Percentiles rank a stretch among this genome's conserved stretches.
These are phyloP conservation scores for Penicillium sumatraense DNA, from an alignment of 2,329 filamentous ascomycete species.

Conservation along the genomic window DNA sequence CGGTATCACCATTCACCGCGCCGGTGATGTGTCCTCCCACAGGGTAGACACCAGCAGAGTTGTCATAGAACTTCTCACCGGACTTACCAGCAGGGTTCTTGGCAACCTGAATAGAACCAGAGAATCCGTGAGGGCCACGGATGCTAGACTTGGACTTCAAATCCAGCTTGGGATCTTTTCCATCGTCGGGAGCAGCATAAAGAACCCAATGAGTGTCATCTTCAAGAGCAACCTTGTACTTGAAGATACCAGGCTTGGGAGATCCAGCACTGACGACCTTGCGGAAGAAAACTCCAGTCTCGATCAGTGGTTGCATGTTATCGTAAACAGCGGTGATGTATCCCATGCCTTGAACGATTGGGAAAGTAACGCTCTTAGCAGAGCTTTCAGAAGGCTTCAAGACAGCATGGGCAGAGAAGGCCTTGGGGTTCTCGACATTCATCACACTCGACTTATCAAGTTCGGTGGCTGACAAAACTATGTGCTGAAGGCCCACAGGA, in stretches of 20 bases:
- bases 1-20: constrained; percentile 58
- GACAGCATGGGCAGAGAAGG: constrained; percentile 69
- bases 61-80: constrained; percentile 73
- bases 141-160: constrained; percentile 69
- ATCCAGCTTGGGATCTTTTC: constrained; percentile 67
- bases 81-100: constrained; percentile 68
- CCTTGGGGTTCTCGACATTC: constrained; percentile 57
- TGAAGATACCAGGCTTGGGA: constrained; percentile 68
- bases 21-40: constrained; percentile 68
- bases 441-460: constrained; percentile 65
- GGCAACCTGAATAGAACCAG: constrained; percentile 79
- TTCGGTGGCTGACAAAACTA: constrained; percentile 79
- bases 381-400: constrained; percentile 61
- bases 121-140: constrained; percentile 69
- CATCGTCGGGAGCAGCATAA: constrained; percentile 69
- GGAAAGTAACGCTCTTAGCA: constrained; percentile 71
- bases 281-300: constrained; percentile 75
- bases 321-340: constrained; percentile 81
- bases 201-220: constrained; percentile 79
- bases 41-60: constrained; percentile 75
- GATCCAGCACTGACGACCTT: constrained; percentile 60
- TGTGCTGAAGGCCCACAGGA: constrained; percentile 78
- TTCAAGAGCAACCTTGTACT: constrained; percentile 67
- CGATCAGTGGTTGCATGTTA: constrained; percentile 71
- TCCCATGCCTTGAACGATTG: constrained; percentile 85